Evolutionary conservation across 2,329 filamentous ascomycete genomes (phyloP), one percentile per base, ranked within the genome.

Genomic region (Aspergillus viridinutans): DNA sequence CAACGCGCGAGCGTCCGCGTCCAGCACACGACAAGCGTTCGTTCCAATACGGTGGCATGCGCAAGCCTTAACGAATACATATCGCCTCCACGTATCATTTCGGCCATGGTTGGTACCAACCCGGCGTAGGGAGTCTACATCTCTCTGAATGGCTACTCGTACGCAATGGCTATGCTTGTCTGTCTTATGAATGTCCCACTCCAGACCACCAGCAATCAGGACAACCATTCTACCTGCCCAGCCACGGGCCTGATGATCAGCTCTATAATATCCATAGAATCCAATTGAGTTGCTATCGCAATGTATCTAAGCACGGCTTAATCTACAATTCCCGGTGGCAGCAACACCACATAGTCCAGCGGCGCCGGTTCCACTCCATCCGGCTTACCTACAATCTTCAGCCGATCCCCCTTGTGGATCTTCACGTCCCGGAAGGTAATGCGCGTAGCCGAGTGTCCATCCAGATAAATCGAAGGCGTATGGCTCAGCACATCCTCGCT

Each of bases 391-490:
- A 83, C 78, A 58, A 88, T 78, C 62, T 75, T 82, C 53, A 88
- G 61, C 54, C 69, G 65, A 61, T 83, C 81, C 0, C 84, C 85
- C 54, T 76, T 78, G 42, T 68, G 64, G 6, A 87, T 72, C 17
- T 75, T 64, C 0, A 88, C 74, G 0, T 69, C 72, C 10, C 70
- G 68, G 59, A 88, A 89, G 0, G 82, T 87, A 42, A 87, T 78
- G 4, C 87, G 75, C 4, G 81, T 83, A 3, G 86, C 86, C 1
- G 85, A 85, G 66, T 88, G 85, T 0, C 84, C 86, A 64, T 90
- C 86, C 2, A 89, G 69, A 58, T 83, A 83, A 4, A 78, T 75
- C 2, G 82, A 84, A 0, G 81, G 79, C 25, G 80, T 81, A 63
- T 87, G 82, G 0, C 85, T 85, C 0, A 89, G 73, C 26, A 68